Evolutionary conservation across 2,329 filamentous ascomycete species (phyloP).

Genomic region (Pseudodiploospora longispora): DNA sequence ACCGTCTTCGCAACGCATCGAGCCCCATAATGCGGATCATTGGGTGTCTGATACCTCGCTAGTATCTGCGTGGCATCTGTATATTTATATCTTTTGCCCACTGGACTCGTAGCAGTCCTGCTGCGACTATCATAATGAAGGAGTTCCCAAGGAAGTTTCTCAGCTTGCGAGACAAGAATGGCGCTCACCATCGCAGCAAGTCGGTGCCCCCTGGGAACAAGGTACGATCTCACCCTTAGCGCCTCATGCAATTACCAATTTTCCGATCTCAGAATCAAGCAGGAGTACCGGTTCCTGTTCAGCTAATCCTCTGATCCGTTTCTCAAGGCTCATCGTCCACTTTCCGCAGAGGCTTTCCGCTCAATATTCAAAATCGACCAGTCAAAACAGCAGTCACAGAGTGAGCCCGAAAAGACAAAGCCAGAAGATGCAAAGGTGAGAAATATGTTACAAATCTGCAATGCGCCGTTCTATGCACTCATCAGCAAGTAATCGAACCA

Average conservation of each 20-base stretch:
- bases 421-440: conserved; percentile 31
- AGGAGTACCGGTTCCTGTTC: too few relatives aligned
- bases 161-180: conserved; percentile 60
- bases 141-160: conserved; percentile 57
- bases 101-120: conserved; percentile 5
- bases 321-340: conserved; percentile 37
- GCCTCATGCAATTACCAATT: neutral
- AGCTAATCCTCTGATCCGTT: neutral
- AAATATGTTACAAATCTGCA: neutral
- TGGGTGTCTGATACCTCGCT: conserved; percentile 22
- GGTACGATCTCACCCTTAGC: conserved; percentile 8
- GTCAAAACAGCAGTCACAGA: conserved; percentile 34
- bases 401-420: conserved; percentile 13
- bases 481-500: conserved; percentile 13
- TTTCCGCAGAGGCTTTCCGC: conserved; percentile 50
- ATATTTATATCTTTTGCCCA: conserved; percentile 7
- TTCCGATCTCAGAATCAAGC: neutral
- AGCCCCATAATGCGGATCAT: conserved; percentile 9
- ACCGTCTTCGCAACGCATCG: conserved; percentile 3
- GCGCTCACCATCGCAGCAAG: conserved; percentile 43
- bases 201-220: conserved; percentile 42
- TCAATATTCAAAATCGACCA: conserved; percentile 57
- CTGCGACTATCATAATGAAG: conserved; percentile 33
- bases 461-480: neutral
- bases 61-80: conserved; percentile 16